Conservation (phyloP, 495 filamentous ascomycete species). For the Daldinia concentrica region DNA sequence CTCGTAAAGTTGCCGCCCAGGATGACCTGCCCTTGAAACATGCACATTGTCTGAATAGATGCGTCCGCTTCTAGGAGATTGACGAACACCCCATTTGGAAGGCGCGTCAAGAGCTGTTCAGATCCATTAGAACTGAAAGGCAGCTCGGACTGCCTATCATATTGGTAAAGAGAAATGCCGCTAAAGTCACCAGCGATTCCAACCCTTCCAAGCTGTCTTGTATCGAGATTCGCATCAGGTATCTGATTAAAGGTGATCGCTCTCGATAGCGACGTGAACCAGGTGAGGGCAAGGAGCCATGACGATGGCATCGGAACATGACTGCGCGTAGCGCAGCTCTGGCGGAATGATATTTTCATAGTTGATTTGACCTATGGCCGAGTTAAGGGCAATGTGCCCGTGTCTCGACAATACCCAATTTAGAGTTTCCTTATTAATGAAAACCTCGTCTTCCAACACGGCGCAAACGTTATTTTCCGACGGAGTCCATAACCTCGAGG, state of each 20-base stretch:
- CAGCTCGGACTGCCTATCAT: conserved; percentile 77
- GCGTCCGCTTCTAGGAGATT: conserved; percentile 79
- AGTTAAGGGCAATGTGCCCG: conserved; percentile 30
- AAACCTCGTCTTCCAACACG: conserved; percentile 21
- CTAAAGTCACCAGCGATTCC: conserved; percentile 91
- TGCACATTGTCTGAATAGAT: conserved; percentile 85
- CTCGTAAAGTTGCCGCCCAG: conserved; percentile 95
- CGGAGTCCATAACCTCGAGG: conserved; percentile 40
- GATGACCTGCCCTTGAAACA: conserved; percentile 82
- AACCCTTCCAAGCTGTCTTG: conserved; percentile 81
- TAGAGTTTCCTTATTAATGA: conserved; percentile 33
- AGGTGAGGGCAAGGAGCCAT: conserved; percentile 51
- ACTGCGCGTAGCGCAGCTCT: conserved; percentile 49
- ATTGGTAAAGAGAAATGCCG: conserved; percentile 89
- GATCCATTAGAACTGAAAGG: conserved; percentile 75
- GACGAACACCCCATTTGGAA: conserved; percentile 87
- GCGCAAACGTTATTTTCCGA: conserved; percentile 28
- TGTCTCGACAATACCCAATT: conserved; percentile 33
- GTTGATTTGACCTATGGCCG: conserved; percentile 31
- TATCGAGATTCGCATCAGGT: conserved; percentile 80
- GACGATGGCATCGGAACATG: conserved; percentile 34
- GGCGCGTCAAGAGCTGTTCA: conserved; percentile 79
- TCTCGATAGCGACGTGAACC: conserved; percentile 57
- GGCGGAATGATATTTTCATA: conserved; percentile 54
- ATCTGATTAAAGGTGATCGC: conserved; percentile 77